Evolutionary conservation across 2,329 filamentous ascomycete genomes (phyloP).

Genomic region (Tolypocladium cylindrosporum): DNA sequence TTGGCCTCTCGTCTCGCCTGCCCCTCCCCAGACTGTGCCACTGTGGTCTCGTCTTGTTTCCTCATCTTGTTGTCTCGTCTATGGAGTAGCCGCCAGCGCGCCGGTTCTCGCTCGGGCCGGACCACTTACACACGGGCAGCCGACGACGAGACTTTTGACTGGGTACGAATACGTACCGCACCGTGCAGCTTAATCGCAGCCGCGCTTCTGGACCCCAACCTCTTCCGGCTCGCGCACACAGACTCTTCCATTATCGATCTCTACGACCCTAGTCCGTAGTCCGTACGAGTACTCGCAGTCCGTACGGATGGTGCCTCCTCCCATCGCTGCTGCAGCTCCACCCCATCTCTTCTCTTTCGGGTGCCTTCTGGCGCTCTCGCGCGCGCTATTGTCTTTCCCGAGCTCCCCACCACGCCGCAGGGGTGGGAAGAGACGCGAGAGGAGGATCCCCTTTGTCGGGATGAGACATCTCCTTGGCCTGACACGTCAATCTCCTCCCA

Average conservation of each 20-base stretch:
- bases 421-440: slow-evolving; percentile 6
- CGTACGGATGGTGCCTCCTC: background rate
- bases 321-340: background rate
- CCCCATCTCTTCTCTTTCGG: background rate
- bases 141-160: background rate
- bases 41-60: slow-evolving; percentile 8
- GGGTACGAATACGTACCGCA: background rate
- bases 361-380: background rate
- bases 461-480: slow-evolving; percentile 15
- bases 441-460: slow-evolving; percentile 10
- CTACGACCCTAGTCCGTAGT: background rate
- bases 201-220: background rate
- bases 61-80: slow-evolving; percentile 2
- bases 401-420: slow-evolving; percentile 2
- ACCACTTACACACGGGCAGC: background rate
- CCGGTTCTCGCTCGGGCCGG: background rate
- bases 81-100: background rate
- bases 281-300: too few species aligned
- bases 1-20: background rate
- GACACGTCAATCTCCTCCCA: slow-evolving; percentile 14
- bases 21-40: background rate
- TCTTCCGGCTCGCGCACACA: background rate
- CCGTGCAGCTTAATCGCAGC: background rate
- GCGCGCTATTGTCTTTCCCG: background rate
- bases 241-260: background rate